These are phyloP conservation scores for Anethum foeniculum DNA, from an alignment of 140 eudicot species.

Conservation along the genomic window DNA sequence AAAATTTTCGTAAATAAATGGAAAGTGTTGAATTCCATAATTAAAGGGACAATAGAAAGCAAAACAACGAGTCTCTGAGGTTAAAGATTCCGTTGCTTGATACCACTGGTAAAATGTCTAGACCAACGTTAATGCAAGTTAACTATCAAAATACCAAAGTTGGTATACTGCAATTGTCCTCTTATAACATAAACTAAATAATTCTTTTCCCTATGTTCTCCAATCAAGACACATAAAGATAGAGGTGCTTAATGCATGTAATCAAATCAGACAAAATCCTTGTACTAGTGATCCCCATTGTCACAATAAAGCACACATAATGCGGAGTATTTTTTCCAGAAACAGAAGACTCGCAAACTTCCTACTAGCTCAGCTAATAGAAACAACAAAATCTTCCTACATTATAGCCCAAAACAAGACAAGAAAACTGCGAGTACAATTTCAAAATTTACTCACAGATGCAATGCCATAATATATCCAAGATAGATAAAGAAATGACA, in stretches of 20 bases:
- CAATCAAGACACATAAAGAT: not conserved
- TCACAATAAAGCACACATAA: not conserved
- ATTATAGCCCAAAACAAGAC: not conserved
- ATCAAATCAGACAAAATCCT: not conserved
- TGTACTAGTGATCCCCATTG: not conserved
- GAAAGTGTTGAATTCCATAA: not conserved
- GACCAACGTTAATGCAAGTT: not conserved
- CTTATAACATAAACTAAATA: not conserved
- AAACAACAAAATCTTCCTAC: not conserved
- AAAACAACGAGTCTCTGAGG: not conserved
- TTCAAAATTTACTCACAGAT: not conserved
- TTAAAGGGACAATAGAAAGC: not conserved
- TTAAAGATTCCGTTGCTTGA: not conserved
- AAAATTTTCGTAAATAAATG: not conserved
- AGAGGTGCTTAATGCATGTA: not conserved
- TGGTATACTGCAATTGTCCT: not conserved
- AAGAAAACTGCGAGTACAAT: not conserved
- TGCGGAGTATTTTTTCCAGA: not conserved
- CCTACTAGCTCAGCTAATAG: not conserved
- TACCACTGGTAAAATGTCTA: not conserved
- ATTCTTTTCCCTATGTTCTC: not conserved
- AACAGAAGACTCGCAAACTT: not conserved
- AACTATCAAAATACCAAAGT: not conserved
- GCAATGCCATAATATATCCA: not conserved
- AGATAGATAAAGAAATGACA: not conserved